Conservation (phyloP, 106 monocot species). For the Allium sativum region DNA sequence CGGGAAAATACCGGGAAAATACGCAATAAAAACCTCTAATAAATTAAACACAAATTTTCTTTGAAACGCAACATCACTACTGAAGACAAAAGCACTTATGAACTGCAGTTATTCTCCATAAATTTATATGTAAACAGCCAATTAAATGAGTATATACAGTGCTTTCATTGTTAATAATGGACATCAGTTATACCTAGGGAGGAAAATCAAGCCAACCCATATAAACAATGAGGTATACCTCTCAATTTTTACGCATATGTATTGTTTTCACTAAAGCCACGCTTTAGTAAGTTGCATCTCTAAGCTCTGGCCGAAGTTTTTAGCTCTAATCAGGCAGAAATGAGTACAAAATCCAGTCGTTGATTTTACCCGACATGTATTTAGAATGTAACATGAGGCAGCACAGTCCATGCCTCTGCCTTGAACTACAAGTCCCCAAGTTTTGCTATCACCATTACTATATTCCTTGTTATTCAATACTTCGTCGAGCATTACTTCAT, state of each 20-base stretch:
- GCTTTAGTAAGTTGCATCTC: conserved; percentile 45
- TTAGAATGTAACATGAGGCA: conserved; percentile 62
- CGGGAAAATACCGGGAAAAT: too few relatives aligned
- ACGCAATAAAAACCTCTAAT: too few relatives aligned
- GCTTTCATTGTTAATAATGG: too few relatives aligned
- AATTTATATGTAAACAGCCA: too few relatives aligned
- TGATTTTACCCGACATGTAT: conserved; percentile 55
- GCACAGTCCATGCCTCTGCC: conserved; percentile 47
- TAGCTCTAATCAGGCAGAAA: conserved; percentile 60
- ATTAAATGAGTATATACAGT: too few relatives aligned
- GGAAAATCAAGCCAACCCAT: too few relatives aligned
- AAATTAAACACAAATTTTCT: too few relatives aligned
- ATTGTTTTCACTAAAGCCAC: conserved; percentile 30
- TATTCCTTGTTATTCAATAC: not conserved
- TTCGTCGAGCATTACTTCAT: not conserved
- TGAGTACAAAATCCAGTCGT: conserved; percentile 59
- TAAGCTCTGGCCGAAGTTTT: conserved; percentile 56
- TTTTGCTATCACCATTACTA: not conserved
- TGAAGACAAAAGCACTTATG: too few relatives aligned
- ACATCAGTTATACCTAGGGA: too few relatives aligned
- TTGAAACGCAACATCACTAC: too few relatives aligned
- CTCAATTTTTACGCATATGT: not conserved
- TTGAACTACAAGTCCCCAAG: conserved; percentile 64
- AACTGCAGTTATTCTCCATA: too few relatives aligned
- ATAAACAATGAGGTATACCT: too few relatives aligned